Conservation (phyloP, 2,329 filamentous ascomycete genomes). For the Sphaerulina musiva region DNA sequence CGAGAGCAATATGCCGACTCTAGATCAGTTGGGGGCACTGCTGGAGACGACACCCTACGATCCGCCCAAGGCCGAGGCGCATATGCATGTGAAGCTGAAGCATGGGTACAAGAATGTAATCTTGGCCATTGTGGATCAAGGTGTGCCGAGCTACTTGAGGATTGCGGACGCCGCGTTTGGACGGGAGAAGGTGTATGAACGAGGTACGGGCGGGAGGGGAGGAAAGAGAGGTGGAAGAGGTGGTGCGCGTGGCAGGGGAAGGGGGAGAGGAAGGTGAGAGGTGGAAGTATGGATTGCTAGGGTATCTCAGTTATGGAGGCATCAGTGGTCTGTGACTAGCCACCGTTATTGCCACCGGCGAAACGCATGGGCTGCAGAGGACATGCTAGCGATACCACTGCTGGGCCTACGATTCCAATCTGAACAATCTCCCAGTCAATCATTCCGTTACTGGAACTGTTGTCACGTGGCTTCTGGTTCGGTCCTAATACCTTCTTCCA, state of each 20-base stretch:
- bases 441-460: too few relatives aligned
- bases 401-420: too few relatives aligned
- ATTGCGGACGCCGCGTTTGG: constrained; percentile 74
- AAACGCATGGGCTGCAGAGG: too few relatives aligned
- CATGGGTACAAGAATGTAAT: constrained; percentile 79
- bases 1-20: constrained; percentile 62
- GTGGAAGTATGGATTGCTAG: neutral
- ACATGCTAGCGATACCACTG: too few relatives aligned
- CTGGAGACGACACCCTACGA: constrained; percentile 67
- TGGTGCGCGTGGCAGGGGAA: constrained; percentile 23
- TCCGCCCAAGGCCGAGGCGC: constrained; percentile 43
- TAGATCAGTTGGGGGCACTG: constrained; percentile 64
- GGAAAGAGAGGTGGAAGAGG: constrained; percentile 33
- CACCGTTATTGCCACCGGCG: neutral
- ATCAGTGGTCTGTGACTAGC: neutral
- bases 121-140: constrained; percentile 81
- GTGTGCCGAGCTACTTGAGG: constrained; percentile 79
- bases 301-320: neutral
- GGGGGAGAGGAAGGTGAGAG: constrained; percentile 28
- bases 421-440: too few relatives aligned
- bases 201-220: constrained; percentile 38
- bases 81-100: constrained; percentile 70
- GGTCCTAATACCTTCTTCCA: constrained; percentile 1
- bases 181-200: constrained; percentile 60
- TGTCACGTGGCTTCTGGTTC: too few relatives aligned